phyloP scores from a whole-genome alignment of 2,329 filamentous ascomycete species.

The Ambrosiella cleistominuta region DNA sequence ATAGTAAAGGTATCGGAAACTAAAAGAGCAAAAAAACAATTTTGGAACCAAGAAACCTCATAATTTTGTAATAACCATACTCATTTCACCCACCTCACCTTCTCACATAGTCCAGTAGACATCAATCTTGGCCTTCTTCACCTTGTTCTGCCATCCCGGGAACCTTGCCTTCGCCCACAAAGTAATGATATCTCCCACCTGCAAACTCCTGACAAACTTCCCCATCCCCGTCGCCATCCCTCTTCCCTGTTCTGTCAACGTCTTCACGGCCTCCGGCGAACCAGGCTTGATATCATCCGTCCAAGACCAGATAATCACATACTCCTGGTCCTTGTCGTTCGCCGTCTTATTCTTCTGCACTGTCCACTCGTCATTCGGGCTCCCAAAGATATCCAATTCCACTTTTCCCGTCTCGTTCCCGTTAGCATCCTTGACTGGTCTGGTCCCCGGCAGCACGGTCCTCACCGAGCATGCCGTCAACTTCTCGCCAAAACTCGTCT shows the following conservation, averaged over 20 bases:
- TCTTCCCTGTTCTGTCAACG: constrained; percentile 27
- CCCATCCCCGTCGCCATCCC: constrained; percentile 34
- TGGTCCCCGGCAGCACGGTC: constrained; percentile 21
- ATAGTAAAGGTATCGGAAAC: too few relatives aligned
- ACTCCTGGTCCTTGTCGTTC: constrained; percentile 19
- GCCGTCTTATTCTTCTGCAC: constrained; percentile 33
- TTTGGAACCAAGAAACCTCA: background rate
- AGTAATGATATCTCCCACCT: constrained; percentile 42
- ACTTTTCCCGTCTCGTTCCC: constrained; percentile 18
- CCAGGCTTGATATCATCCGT: constrained; percentile 29
- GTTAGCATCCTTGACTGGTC: background rate
- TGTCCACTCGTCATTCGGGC: constrained; percentile 22
- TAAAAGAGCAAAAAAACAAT: background rate
- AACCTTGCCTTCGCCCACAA: constrained; percentile 44
- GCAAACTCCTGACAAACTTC: constrained; percentile 36
- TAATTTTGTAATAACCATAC: background rate
- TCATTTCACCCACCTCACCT: background rate
- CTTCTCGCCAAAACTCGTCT: background rate
- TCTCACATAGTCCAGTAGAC: constrained; percentile 35
- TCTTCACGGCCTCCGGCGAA: constrained; percentile 21
- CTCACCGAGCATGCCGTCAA: constrained; percentile 23
- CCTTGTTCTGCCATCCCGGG: constrained; percentile 32
- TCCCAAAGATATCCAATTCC: constrained; percentile 17
- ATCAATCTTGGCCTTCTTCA: constrained; percentile 33
- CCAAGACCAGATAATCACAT: constrained; percentile 37